A percentile compares a stretch with the other conserved stretches of the same genome.
Evolutionary conservation across 75 land plant genomes (phyloP).

Genomic region (Pinus albicaulis): DNA sequence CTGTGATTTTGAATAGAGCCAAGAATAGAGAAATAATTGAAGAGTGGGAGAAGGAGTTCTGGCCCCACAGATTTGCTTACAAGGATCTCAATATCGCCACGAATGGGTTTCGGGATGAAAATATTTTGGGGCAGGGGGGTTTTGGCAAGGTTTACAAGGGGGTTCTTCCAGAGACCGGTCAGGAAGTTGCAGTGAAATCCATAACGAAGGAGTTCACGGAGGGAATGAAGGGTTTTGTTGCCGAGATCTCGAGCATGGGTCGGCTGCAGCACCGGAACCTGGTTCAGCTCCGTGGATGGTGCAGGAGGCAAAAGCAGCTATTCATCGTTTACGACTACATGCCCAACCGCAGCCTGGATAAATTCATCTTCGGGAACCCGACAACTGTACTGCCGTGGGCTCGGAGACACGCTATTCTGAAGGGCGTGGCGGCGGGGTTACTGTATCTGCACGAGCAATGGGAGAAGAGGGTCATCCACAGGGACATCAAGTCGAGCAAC

Average conservation of each 20-base stretch:
- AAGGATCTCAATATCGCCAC: constrained; percentile 10
- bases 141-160: constrained; percentile 20
- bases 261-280: constrained; percentile 44
- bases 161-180: constrained; percentile 3
- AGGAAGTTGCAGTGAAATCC: constrained; percentile 29
- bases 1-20: background rate
- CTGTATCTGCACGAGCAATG: constrained; percentile 19
- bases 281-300: constrained; percentile 39
- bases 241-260: constrained; percentile 38
- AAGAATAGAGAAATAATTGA: constrained; percentile 8
- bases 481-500: constrained; percentile 36
- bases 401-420: constrained; percentile 10
- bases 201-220: constrained; percentile 23
- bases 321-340: constrained; percentile 23
- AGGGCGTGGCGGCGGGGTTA: constrained; percentile 18
- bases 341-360: constrained; percentile 28
- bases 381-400: background rate
- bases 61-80: constrained; percentile 13
- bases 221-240: constrained; percentile 36
- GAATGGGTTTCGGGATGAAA: constrained; percentile 6
- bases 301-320: constrained; percentile 14
- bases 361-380: constrained; percentile 4
- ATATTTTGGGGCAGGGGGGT: constrained; percentile 8
- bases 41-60: constrained; percentile 12
- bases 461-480: constrained; percentile 27